Evolutionary conservation across 2,329 filamentous ascomycete species (phyloP).

Genomic region (Monilinia laxa): DNA sequence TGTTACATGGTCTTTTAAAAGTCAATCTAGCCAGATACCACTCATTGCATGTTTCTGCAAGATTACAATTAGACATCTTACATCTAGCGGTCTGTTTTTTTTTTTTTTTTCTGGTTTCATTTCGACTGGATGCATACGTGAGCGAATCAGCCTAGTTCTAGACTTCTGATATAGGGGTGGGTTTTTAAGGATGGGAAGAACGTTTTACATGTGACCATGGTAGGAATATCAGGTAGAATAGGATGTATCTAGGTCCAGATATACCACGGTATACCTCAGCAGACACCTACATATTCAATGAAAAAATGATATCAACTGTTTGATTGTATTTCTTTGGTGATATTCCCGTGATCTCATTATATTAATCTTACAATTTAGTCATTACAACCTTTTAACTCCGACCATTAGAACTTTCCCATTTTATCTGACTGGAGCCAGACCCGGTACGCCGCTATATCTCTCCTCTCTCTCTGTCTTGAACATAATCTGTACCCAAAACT

Average conservation of each 20-base stretch:
- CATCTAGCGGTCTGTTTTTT: constrained; percentile 13
- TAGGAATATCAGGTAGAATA: constrained; percentile 21
- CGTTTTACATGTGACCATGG: constrained; percentile 19
- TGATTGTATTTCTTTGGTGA: constrained; percentile 1
- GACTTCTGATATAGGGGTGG: constrained; percentile 20
- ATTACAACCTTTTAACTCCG: constrained; percentile 21
- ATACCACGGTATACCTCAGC: neutral
- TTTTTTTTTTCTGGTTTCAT: constrained; percentile 13
- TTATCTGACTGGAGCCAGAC: constrained; percentile 47
- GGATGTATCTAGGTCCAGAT: constrained; percentile 3
- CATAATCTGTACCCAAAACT: constrained; percentile 97
- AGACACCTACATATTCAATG: constrained; percentile 13
- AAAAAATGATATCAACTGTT: constrained; percentile 17
- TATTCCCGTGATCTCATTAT: constrained; percentile 10
- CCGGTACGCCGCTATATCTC: constrained; percentile 69
- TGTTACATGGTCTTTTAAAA: constrained; percentile 4
- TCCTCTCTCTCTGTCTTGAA: constrained; percentile 99
- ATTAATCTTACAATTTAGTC: constrained; percentile 21
- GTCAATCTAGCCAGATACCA: constrained; percentile 19
- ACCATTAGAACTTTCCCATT: constrained; percentile 2
- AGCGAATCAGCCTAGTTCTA: constrained; percentile 20
- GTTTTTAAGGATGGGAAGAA: constrained; percentile 19
- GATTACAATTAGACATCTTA: constrained; percentile 18
- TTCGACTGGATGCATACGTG: constrained; percentile 17
- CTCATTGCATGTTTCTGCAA: constrained; percentile 15